Evolutionary conservation across 2,329 filamentous ascomycete species (phyloP), one percentile per base, ranked within the genome.

Genomic region (Ceratocystis lukuohia): DNA sequence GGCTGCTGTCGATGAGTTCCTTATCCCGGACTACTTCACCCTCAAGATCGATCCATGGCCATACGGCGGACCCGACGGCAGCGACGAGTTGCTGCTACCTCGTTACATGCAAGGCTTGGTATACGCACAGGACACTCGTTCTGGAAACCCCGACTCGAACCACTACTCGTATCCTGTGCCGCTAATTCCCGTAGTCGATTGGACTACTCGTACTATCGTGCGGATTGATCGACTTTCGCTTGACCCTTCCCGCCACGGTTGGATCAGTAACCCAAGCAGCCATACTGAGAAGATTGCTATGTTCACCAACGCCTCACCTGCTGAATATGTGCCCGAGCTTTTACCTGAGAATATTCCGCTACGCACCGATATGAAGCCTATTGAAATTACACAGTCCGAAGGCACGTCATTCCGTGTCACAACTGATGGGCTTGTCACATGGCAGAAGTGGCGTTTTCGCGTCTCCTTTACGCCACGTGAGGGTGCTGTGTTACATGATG

Each of bases 361-460:
- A 5, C 75, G 84, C 12, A 75, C 78, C 56, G 82, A 82, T 66
- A 72, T 85, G 33, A 90, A 89, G 74, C 87, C 88, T 4, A 81
- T 91, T 71, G 83, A 89, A 70, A 84, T 93, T 59, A 79, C 84
- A 1, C 89, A 93, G 71, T 81, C 81, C 46, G 83, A 88, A 37
- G 87, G 87, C 0, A 80, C 86, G 0, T 87, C 84, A 1, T 90
- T 91, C 74, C 77, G 75, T 0, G 78, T 88, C 8, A 76, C 77
- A 67, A 63, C 77, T 56, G 75, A 81, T 70, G 77, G 77, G 62
- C 73, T 76, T n/a, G 70, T 84, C 4, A 74, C 79, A 66, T 87
- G 84, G 84, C 83, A 87, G 72, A 85, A 87, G 70, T 89, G 87
- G 86, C 78, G 81, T 1, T 85, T 91, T 75, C 78, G 86, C 10